These are phyloP conservation scores for Cucurbita pepo DNA, from an alignment of 306 rosid species.

Conservation along the genomic window DNA sequence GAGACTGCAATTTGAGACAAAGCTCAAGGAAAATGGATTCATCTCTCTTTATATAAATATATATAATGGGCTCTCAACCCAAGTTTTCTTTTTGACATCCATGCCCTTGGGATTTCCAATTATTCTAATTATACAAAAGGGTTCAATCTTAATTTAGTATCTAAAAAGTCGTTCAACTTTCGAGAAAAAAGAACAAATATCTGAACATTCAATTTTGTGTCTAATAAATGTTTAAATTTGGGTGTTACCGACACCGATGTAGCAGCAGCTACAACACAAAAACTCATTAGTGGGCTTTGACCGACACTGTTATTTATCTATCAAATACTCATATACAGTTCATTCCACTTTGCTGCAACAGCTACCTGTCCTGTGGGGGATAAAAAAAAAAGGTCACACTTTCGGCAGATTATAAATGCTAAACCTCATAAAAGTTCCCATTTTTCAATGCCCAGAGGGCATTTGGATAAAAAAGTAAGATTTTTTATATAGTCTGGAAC, in stretches of 20 bases:
- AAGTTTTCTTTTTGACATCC: neutral
- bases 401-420: neutral
- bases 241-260: conserved; percentile 6
- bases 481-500: neutral
- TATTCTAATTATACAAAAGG: neutral
- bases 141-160: too few species aligned
- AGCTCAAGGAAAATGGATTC: neutral
- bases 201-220: too few species aligned
- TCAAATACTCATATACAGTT: neutral
- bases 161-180: too few species aligned
- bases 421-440: neutral
- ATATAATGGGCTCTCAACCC: neutral
- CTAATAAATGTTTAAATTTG: neutral
- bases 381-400: neutral
- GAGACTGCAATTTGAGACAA: neutral
- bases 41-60: neutral
- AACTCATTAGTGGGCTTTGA: neutral
- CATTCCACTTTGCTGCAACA: neutral
- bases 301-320: neutral
- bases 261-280: neutral
- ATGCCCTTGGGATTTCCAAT: neutral
- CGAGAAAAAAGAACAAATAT: fast-evolving
- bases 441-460: neutral
- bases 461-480: neutral
- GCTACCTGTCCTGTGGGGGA: neutral